Evolutionary conservation across 2,329 filamentous ascomycete species (phyloP), one percentile per base, ranked within the genome.

Genomic region (Fusarium sp.): DNA sequence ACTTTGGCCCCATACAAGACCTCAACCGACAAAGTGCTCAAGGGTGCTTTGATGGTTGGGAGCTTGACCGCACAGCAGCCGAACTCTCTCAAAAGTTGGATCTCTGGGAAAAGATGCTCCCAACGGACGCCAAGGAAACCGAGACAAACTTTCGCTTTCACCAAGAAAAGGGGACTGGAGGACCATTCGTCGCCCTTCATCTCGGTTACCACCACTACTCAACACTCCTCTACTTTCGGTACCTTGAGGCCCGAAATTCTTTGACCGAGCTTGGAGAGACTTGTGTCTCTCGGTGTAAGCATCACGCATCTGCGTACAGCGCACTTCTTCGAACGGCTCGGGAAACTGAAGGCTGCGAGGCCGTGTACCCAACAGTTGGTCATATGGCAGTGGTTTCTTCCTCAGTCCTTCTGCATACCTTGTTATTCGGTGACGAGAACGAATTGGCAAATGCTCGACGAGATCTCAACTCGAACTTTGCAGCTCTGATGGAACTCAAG

Each of bases 121-220:
- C 76, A 0, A 5, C 13, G 0, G 58, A 69, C 2, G 31, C 47
- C 13, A 67, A 68, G 22, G 67, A 77, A 57, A 66, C 38, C 2
- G 31, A 37, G 1, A 20, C 66, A 24, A 82, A 78, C 37, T 67
- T 82, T 9, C 47, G 74, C 6, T 45, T 40, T 2, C 78, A 83
- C 18, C 31, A 42, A 22, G 14, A 57, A 2, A 37, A 58, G 14
- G 79, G 80, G 9, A 71, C 78, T 1, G 83, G 82, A 9, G 76
- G 81, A 0, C 69, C 77, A 0, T 83, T 84, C 29, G 72, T 84
- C 4, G 79, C 81, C 16, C 70, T 84, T n/a, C 82, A 84, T 61
- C 64, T 84, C 1, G 81, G 79, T 1, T 83, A 78, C 62, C 79
- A 84, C 54, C 81, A 84, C 66, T 84, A 84, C 65, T 72, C 79